A percentile compares a stretch with the other conserved stretches of the same genome.
These are phyloP conservation scores for Gnomoniopsis sp. DNA, from an alignment of 2,329 filamentous ascomycete genomes.

Conservation along the genomic window DNA sequence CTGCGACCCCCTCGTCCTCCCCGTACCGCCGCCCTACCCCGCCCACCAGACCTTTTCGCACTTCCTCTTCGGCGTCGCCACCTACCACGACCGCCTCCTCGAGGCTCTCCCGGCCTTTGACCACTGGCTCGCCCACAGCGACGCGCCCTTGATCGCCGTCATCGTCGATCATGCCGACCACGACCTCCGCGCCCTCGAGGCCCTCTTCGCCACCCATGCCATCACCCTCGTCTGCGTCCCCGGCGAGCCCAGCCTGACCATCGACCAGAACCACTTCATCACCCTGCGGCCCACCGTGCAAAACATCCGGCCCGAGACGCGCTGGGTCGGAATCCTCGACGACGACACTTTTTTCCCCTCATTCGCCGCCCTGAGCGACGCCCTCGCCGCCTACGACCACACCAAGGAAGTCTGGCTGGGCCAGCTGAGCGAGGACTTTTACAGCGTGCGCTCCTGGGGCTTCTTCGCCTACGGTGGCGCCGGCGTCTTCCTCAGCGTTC, in stretches of 20 bases:
- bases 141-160: slow-evolving; percentile 48
- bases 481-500: slow-evolving; percentile 54
- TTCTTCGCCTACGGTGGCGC: slow-evolving; percentile 60
- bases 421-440: slow-evolving; percentile 53
- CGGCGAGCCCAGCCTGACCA: slow-evolving; percentile 31
- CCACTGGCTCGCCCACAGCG: slow-evolving; percentile 53
- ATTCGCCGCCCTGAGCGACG: slow-evolving; percentile 45
- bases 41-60: slow-evolving; percentile 39
- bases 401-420: slow-evolving; percentile 51
- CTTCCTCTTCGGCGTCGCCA: slow-evolving; percentile 57
- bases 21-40: slow-evolving; percentile 43
- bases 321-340: slow-evolving; percentile 57
- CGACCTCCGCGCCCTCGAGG: slow-evolving; percentile 27
- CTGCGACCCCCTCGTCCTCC: slow-evolving; percentile 43
- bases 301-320: slow-evolving; percentile 39
- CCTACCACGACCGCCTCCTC: slow-evolving; percentile 45
- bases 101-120: slow-evolving; percentile 48
- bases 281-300: slow-evolving; percentile 48
- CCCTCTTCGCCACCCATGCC: slow-evolving; percentile 27
- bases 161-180: slow-evolving; percentile 38
- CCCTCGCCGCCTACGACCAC: slow-evolving; percentile 46
- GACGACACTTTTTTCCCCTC: slow-evolving; percentile 64
- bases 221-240: slow-evolving; percentile 25
- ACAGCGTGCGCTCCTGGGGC: slow-evolving; percentile 48
- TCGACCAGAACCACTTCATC: slow-evolving; percentile 56